Percentiles rank a stretch among this genome's conserved stretches.
These are phyloP conservation scores for Erigeron philadelphicus DNA, from an alignment of 140 eudicot species.

Conservation along the genomic window DNA sequence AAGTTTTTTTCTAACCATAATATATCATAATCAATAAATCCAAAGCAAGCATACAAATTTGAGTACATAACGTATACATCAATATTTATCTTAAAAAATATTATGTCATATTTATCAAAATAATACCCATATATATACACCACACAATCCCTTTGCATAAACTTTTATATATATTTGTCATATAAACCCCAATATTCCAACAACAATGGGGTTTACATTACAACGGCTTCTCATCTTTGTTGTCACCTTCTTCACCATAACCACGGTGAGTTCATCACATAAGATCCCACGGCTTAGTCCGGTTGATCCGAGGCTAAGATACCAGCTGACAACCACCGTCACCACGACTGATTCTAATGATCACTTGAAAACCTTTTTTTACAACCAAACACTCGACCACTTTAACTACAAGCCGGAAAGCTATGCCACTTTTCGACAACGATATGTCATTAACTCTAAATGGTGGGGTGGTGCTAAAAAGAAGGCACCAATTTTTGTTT, in stretches of 20 bases:
- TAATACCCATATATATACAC: background rate
- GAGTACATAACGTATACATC: background rate
- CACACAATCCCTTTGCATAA: background rate
- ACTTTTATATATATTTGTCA: background rate
- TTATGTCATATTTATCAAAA: background rate
- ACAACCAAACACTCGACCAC: slow-evolving; percentile 67
- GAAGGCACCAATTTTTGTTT: slow-evolving; percentile 56
- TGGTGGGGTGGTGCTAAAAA: slow-evolving; percentile 61
- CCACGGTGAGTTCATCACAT: slow-evolving; percentile 18
- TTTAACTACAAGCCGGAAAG: slow-evolving; percentile 65
- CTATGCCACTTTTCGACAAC: slow-evolving; percentile 55
- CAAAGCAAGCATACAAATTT: background rate
- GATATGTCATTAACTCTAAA: slow-evolving; percentile 46
- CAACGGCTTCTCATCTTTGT: slow-evolving; percentile 28
- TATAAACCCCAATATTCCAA: background rate
- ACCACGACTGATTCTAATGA: slow-evolving; percentile 6
- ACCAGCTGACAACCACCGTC: background rate
- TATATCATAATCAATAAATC: background rate
- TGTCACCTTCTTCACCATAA: slow-evolving; percentile 24
- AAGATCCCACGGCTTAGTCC: slow-evolving; percentile 27
- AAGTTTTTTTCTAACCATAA: background rate
- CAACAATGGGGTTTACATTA: slow-evolving; percentile 11
- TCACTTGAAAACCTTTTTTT: slow-evolving; percentile 28
- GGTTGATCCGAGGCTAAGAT: slow-evolving; percentile 11
- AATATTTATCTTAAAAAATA: background rate